Evolutionary conservation across 2,329 filamentous ascomycete species (phyloP).

Genomic region (Xylaria sp.): DNA sequence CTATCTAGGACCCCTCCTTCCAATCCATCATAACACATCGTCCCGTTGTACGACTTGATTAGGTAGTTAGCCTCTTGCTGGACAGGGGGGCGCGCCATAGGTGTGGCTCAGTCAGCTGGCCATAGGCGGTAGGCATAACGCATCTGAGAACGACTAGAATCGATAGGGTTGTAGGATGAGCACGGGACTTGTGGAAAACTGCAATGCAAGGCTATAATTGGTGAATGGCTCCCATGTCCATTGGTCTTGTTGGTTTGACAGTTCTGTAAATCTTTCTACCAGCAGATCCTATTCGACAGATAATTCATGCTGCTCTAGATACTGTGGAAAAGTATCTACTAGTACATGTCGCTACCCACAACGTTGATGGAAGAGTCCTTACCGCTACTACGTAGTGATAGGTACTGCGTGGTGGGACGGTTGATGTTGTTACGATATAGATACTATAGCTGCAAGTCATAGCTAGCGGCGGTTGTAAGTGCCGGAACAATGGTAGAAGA

Average conservation of each 20-base stretch:
- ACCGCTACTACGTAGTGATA: neutral
- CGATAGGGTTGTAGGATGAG: slow-evolving; percentile 6
- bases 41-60: slow-evolving; percentile 8
- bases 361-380: neutral
- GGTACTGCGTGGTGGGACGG: slow-evolving; percentile 7
- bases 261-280: neutral
- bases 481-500: neutral
- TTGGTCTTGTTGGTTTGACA: slow-evolving; percentile 4
- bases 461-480: neutral
- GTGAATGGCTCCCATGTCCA: neutral
- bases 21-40: neutral
- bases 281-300: neutral
- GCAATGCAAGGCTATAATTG: slow-evolving; percentile 1
- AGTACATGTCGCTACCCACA: neutral
- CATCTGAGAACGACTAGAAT: slow-evolving; percentile 11
- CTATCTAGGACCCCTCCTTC: neutral
- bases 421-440: slow-evolving; percentile 17
- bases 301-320: neutral
- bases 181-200: neutral
- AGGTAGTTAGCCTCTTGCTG: slow-evolving; percentile 10
- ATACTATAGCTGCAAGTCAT: slow-evolving; percentile 13
- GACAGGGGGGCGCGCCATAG: slow-evolving; percentile 16
- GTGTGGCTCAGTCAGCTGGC: slow-evolving; percentile 20
- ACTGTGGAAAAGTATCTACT: neutral
- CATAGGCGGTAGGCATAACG: slow-evolving; percentile 19